phyloP scores from a whole-genome alignment of 352 stramenopile species.

The Pythium oligandrum region DNA sequence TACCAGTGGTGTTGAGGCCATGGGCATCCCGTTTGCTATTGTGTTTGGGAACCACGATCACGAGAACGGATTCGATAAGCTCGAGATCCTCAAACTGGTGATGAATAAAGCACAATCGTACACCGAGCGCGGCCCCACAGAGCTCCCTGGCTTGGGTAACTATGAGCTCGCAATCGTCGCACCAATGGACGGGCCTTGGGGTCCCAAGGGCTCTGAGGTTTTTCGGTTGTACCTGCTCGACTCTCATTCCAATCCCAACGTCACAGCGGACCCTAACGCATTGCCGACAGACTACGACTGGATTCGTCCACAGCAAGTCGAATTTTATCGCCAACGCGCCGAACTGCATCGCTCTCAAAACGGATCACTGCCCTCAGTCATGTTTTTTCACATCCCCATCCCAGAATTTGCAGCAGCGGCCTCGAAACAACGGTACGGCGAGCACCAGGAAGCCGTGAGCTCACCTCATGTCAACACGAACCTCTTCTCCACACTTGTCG shows the following conservation, averaged over 20 bases:
- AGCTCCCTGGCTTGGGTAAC: conserved; percentile 41
- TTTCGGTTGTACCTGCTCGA: conserved; percentile 70
- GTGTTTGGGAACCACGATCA: conserved; percentile 65
- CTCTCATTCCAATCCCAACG: conserved; percentile 26
- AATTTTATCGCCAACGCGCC: conserved; percentile 33
- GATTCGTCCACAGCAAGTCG: conserved; percentile 47
- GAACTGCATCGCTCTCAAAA: conserved; percentile 7
- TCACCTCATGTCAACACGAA: conserved; percentile 33
- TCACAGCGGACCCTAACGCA: conserved; percentile 23
- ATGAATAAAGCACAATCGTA: conserved; percentile 38
- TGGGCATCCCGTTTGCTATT: conserved; percentile 46
- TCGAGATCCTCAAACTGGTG: conserved; percentile 44
- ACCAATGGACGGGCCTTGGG: conserved; percentile 27
- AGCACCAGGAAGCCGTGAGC: conserved; percentile 35
- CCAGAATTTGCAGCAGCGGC: conserved; percentile 25
- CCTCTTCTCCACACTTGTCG: conserved; percentile 34
- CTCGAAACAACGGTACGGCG: conserved; percentile 17
- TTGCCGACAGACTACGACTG: conserved; percentile 38
- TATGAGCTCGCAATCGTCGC: conserved; percentile 43
- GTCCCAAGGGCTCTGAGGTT: conserved; percentile 16
- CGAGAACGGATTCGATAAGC: conserved; percentile 27
- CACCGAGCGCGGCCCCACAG: conserved; percentile 27
- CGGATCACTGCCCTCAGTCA: conserved; percentile 30
- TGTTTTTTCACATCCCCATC: conserved; percentile 70
- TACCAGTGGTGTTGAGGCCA: conserved; percentile 27